Evolutionary conservation across 1,284 basidiomycete species (phyloP), one percentile per base, ranked within the genome.

Genomic region (Macrocybe sp.): DNA sequence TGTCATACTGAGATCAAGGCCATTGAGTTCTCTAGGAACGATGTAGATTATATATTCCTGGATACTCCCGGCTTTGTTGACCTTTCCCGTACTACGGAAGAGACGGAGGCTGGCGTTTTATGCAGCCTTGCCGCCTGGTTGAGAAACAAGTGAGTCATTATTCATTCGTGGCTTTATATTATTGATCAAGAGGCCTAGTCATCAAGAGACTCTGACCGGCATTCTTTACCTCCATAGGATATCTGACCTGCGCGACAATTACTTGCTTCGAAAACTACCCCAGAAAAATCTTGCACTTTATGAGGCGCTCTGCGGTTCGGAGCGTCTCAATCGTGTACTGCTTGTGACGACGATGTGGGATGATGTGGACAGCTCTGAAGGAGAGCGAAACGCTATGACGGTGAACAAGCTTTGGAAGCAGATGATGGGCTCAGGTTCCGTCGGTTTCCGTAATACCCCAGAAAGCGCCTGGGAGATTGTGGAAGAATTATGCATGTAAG

Each of bases 201-300:
- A 37, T 14, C 31, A 42, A 42, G 34, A 32, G 9, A 42, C 7
- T 6, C 41, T 42, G 6, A 32, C 41, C 11, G 41, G 41, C 16
- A 42, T 42, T 33, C 22, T 42, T 11, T 33, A 42, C 11, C 34
- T 42, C 30, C 41, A 42, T n/a, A 32, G 30, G 8, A 42, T 42
- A n/a, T 22, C 22, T 4, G 22, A 22, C 22, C 22, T 22, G 4
- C 22, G 22, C 22, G 41, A 42, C 30, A 32, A 30, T 8, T 33
- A 32, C n/a, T 32, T 32, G 11, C n/a, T 42, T n/a, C 41, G 41
- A 4, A 32, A 32, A 10, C 31, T 12, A 6, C 41, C 41, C 8
- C 30, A 30, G 10, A 29, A 32, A 29, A 42, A 42, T n/a, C 9
- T 42, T 6, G 41, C 41, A 29, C 14, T 42, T 9, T 42, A 32